Base-by-base conservation (phyloP, 306 rosid species). In the Glycine tomentella region DNA sequence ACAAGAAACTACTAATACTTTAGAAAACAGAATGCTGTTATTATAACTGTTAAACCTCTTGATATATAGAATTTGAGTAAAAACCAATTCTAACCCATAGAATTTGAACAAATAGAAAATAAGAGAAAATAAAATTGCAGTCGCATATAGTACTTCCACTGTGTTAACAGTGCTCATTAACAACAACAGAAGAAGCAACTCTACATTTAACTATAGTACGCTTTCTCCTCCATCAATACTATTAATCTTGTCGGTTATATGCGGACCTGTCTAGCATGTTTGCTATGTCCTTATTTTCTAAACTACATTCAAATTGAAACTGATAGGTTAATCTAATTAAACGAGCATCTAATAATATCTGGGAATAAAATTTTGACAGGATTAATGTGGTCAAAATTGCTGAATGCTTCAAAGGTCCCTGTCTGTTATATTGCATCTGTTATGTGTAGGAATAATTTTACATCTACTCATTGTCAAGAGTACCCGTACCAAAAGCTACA, bases 181-280 rank as follows among this genome's bases (percentile, higher is more conserved):
- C 42, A 38, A 16, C 6, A 56, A 56, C 40, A 17, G 6, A 16
- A 58, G 64, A 58, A 58, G 11, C 64, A 58, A 9, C 13, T 3
- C 38, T 0, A 34, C 38, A 34, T 34, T 34, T 34, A 34, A 34
- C 38, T 34, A 34, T 34, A 34, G 38, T 34, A 4, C 55, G 20
- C 38, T 11, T 17, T 74, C 55, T 3, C 78, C 17, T 42, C 67
- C 20, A 74, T 56, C 40, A n/a, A 38, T 40, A 57, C 36, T 53
- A 38, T 40, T 38, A 57, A 36, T 44, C 52, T 55, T 36, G 52
- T 73, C 38, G 52, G 16, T 70, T 11, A 71, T 71, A 59, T 59
- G 12, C 17, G 4, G 14, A 58, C 12, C 6, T 49, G n/a, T 72
- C 6, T 72, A 50, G 14, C 20, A 31, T 10, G 44, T 62, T 62